phyloP scores from a whole-genome alignment of 2,329 filamentous ascomycete genomes.

The Sphaerulina vaccinii region DNA sequence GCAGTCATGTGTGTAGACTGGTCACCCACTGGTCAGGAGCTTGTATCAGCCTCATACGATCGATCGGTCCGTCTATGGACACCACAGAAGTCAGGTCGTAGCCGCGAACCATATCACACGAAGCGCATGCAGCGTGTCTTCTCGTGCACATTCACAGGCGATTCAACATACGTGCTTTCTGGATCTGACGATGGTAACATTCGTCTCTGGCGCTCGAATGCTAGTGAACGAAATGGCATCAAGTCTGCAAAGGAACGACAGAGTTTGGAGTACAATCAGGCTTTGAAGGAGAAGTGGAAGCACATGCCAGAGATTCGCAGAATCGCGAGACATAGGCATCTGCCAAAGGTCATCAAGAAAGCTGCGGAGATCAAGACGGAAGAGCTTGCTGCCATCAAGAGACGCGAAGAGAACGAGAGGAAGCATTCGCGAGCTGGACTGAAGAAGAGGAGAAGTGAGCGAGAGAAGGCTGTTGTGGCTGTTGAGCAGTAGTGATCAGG shows the following conservation, averaged over 20 bases:
- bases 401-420: conserved; percentile 89
- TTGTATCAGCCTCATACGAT: conserved; percentile 87
- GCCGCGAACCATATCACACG: conserved; percentile 92
- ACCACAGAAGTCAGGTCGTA: conserved; percentile 70
- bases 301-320: conserved; percentile 96
- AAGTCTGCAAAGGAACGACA: conserved; percentile 82
- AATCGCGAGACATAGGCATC: conserved; percentile 85
- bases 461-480: conserved; percentile 89
- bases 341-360: conserved; percentile 94
- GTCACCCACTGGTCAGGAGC: conserved; percentile 87
- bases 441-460: conserved; percentile 69
- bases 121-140: conserved; percentile 97
- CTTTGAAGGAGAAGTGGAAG: conserved; percentile 76
- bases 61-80: conserved; percentile 83
- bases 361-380: conserved; percentile 90
- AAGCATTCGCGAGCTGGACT: conserved; percentile 85
- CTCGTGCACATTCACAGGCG: conserved; percentile 78
- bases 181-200: conserved; percentile 93
- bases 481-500: conserved; percentile 52
- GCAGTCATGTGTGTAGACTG: conserved; percentile 98
- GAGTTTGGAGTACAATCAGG: conserved; percentile 87
- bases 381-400: conserved; percentile 83
- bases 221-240: conserved; percentile 77
- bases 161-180: conserved; percentile 83
- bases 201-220: conserved; percentile 83